A percentile compares a stretch with the other conserved stretches of the same genome.
Conservation (phyloP, 306 rosid species). For the Quercus mongolica region DNA sequence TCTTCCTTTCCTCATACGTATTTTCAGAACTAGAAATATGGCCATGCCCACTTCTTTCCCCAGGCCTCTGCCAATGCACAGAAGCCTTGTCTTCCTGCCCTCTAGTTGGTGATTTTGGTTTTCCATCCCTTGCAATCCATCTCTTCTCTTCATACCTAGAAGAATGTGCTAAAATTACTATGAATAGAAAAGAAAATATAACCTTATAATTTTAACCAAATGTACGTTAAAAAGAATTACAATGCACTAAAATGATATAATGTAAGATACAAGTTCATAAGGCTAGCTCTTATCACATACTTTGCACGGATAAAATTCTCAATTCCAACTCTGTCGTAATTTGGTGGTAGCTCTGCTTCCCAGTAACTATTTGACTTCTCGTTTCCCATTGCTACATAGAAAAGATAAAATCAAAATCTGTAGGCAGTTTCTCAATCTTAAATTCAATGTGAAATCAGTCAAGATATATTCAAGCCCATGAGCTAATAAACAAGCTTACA, state of each 20-base stretch:
- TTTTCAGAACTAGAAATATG: constrained; percentile 52
- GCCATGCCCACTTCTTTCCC: constrained; percentile 58
- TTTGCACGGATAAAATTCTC: constrained; percentile 99
- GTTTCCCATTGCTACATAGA: constrained; percentile 90
- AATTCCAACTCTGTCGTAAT: constrained; percentile 97
- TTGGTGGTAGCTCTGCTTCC: constrained; percentile 99
- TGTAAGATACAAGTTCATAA: constrained; percentile 24
- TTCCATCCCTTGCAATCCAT: constrained; percentile 82
- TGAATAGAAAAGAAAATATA: neutral
- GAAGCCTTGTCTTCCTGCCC: constrained; percentile 59
- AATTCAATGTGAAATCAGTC: constrained; percentile 15
- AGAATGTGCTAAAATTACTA: constrained; percentile 23
- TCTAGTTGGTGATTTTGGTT: constrained; percentile 61
- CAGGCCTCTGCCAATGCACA: constrained; percentile 64
- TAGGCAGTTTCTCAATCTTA: constrained; percentile 13
- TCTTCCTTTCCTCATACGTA: constrained; percentile 61
- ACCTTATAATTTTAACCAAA: constrained; percentile 4
- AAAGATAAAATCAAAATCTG: constrained; percentile 20
- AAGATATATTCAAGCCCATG: constrained; percentile 8
- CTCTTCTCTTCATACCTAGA: constrained; percentile 94
- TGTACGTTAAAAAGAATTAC: constrained; percentile 1
- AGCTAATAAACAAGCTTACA: constrained; percentile 48
- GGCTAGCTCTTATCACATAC: constrained; percentile 50
- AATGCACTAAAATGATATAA: constrained; percentile 2
- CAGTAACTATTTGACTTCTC: constrained; percentile 87